Evolutionary conservation across 2,329 filamentous ascomycete genomes (phyloP), one percentile per base, ranked within the genome.

Genomic region (Ophiostoma sp.): DNA sequence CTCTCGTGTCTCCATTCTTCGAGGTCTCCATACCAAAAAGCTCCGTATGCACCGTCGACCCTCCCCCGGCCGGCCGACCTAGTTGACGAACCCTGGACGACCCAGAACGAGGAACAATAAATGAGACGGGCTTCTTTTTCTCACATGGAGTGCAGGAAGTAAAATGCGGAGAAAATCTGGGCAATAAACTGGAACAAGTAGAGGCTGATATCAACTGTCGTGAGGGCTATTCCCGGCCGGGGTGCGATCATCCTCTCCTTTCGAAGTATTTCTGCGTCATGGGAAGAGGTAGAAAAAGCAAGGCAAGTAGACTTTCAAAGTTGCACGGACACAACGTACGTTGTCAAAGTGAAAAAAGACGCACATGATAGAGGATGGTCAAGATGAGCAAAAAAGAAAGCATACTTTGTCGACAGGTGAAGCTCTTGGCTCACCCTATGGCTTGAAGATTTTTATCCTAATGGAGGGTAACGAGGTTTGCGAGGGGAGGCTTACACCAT

Each of bases 151-250:
- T 48, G 25, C 63, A 50, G 63, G 45, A 25, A 28, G 5, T 33
- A 42, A 64, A 64, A 64, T 50, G 63, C 63, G 63, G 63, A 68
- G 63, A 68, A 48, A 15, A 31, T 11, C 45, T 22, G 8, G 45
- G 66, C 45, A 17, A 55, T 25, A 42, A 15, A 42, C 19, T 42
- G n/a, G 61, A 3, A 45, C 42, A 31, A 15, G 33, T 8, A 22
- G n/a, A 64, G 33, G 33, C 22, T 25, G 39, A 48, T 42, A 42
- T 22, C 33, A 42, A 42, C 33, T 63, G 57, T 39, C 17, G 31
- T 64, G 59, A 42, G n/a, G 28, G 25, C 64, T 69, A n/a, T 69
- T 52, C 28, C 45, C 45, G 9, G 45, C 19, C 28, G 25, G 66
- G 66, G 17, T 36, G 19, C 25, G 28, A 52, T 69, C 66, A 25